Evolutionary conservation across 1,139 yeast genomes (phyloP), one percentile per base, ranked within the genome.

Genomic region (Pichia sp.): DNA sequence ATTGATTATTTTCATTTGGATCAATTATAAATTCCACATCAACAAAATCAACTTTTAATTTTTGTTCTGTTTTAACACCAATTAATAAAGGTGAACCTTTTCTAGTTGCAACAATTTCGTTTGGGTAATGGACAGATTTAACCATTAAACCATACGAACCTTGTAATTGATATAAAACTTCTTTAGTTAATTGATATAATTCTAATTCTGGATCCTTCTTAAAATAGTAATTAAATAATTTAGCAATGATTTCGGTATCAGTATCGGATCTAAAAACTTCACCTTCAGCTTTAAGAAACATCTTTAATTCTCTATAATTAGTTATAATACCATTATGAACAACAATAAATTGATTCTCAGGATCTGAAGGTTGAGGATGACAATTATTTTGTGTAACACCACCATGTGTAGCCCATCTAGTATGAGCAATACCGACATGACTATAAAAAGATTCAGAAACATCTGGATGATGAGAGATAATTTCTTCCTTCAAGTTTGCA

Each of bases 381-480:
- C 97, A 92, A 72, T 94, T 94, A 54, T 69, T 62, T 50, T 75
- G 79, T 58, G 78, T 79, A 47, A 97, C 97, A 59, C 82, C 87
- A 67, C 99, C 99, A 67, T 94, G 99, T 38, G 99, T 94, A 40
- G 99, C 98, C 99, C 99, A 94, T 73, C 99, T 84, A 20, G 99
- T 94, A 68, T 94, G 99, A 35, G 98, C 97, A 65, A 94, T 92
- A 63, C 96, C 98, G 49, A 82, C 92, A 63, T 92, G 98, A 65
- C 84, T 80, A 57, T 80, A 83, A 61, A 87, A 87, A 26, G 78
- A 73, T 46, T 76, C 78, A 24, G 72, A 66, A 56, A 82, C 74
- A 61, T 82, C 76, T 48, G 78, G 73, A 46, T 79, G 67, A 45
- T 72, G 71, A 37, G 68, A 65, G 35, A 73, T 76, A 54, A 90